Percentiles rank a stretch among this genome's conserved stretches.
Evolutionary conservation across 768 basidiomycete species (phyloP).

Genomic region (Pulveroboletus sp.): DNA sequence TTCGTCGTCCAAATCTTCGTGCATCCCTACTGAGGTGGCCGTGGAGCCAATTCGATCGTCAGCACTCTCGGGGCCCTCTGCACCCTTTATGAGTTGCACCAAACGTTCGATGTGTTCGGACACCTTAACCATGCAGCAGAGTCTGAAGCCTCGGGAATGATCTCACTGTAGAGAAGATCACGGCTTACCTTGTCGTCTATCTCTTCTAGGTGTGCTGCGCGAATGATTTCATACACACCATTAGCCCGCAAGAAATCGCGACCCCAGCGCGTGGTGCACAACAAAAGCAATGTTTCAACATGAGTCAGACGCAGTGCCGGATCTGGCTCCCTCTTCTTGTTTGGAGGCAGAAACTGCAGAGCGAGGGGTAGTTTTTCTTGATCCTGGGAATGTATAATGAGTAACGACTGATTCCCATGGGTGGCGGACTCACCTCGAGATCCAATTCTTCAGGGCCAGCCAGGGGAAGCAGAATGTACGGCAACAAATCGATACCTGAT

Average conservation of each 20-base stretch:
- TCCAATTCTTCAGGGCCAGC: constrained; percentile 96
- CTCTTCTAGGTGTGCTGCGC: constrained; percentile 74
- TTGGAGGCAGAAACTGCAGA: constrained; percentile 82
- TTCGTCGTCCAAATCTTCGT: constrained; percentile 48
- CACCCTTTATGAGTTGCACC: constrained; percentile 79
- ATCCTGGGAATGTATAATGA: constrained; percentile 46
- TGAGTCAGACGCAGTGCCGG: constrained; percentile 70
- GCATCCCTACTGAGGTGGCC: constrained; percentile 15
- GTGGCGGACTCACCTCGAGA: constrained; percentile 57
- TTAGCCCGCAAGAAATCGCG: constrained; percentile 72
- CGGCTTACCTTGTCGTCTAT: constrained; percentile 64
- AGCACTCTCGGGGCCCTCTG: constrained; percentile 53
- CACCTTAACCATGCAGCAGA: constrained; percentile 43
- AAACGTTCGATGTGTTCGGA: constrained; percentile 84
- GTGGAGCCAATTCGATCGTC: constrained; percentile 34
- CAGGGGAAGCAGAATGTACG: constrained; percentile 81
- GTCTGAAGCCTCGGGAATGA: background rate
- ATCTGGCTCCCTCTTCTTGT: constrained; percentile 82
- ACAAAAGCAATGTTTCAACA: constrained; percentile 83
- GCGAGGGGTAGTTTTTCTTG: constrained; percentile 82
- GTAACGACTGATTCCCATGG: background rate
- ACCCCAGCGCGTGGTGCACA: constrained; percentile 88
- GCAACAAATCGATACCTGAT: constrained; percentile 80
- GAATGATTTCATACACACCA: constrained; percentile 84
- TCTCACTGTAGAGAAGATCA: background rate